A percentile compares a stretch with the other conserved stretches of the same genome.
phyloP scores from a whole-genome alignment of 352 stramenopile species.

The Phytophthora capsici region DNA sequence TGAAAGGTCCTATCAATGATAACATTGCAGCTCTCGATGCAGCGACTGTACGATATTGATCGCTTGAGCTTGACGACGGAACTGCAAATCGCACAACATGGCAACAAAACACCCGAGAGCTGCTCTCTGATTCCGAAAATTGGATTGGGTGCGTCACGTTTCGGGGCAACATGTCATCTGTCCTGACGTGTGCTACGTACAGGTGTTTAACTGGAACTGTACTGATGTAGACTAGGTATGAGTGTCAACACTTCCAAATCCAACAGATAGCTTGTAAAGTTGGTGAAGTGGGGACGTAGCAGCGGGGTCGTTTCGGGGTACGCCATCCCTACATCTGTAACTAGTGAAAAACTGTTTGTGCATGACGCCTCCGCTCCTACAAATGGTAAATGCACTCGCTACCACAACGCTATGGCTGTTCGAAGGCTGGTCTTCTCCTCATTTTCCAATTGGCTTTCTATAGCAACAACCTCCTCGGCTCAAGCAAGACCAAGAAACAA shows the following conservation, averaged over 20 bases:
- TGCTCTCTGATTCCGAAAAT: conserved; percentile 1
- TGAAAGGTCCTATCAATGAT: too few relatives aligned
- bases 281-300: conserved; percentile 4
- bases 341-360: conserved; percentile 13
- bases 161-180: background rate
- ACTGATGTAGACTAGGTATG: background rate
- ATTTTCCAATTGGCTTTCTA: conserved; percentile 13
- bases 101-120: conserved; percentile 7
- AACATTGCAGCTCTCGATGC: background rate
- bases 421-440: background rate
- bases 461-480: conserved; percentile 1
- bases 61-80: background rate
- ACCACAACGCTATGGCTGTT: background rate
- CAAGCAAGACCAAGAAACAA: conserved; percentile 10
- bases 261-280: background rate
- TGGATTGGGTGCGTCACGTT: background rate
- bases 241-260: background rate
- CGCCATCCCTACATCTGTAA: conserved; percentile 12
- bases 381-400: conserved; percentile 5
- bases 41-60: background rate
- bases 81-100: background rate
- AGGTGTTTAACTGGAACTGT: conserved; percentile 3
- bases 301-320: conserved; percentile 7
- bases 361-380: background rate
- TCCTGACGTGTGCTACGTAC: conserved; percentile 6